These are phyloP conservation scores for Geranium rotundifolium DNA, from an alignment of 345 rosid species.

Conservation along the genomic window DNA sequence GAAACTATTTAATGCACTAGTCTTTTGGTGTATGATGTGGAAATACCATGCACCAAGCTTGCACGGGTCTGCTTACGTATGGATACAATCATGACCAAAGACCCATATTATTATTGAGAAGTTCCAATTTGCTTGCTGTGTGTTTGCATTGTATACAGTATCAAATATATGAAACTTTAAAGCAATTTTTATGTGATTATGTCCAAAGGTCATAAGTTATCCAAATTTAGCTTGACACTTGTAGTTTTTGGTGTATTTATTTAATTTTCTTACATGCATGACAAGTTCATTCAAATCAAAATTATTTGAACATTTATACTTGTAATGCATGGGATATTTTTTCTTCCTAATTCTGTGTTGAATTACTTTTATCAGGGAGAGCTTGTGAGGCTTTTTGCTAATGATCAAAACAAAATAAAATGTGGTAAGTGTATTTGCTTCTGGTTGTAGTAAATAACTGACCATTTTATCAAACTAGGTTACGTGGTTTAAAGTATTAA, in stretches of 20 bases:
- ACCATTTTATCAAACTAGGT: too few species aligned
- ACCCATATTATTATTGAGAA: neutral
- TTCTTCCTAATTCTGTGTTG: slow-evolving; percentile 9
- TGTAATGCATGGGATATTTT: slow-evolving; percentile 1
- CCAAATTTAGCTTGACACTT: neutral
- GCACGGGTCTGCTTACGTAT: neutral
- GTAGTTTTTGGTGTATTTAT: neutral
- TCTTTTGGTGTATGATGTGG: neutral
- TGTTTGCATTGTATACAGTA: neutral
- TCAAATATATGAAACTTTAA: neutral
- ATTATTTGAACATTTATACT: neutral
- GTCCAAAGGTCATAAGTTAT: neutral
- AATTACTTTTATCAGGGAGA: slow-evolving; percentile 54
- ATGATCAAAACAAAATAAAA: slow-evolving; percentile 79
- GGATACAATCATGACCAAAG: neutral
- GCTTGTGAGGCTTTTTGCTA: slow-evolving; percentile 76
- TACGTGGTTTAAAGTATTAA: neutral
- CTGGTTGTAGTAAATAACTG: neutral
- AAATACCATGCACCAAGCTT: neutral
- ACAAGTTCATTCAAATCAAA: neutral
- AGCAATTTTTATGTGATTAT: neutral
- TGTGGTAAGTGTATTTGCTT: slow-evolving; percentile 55
- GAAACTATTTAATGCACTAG: neutral
- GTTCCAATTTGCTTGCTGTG: neutral
- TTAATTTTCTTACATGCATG: neutral